Evolutionary conservation across 768 basidiomycete species (phyloP).

Genomic region (Filobasidium floriforme): DNA sequence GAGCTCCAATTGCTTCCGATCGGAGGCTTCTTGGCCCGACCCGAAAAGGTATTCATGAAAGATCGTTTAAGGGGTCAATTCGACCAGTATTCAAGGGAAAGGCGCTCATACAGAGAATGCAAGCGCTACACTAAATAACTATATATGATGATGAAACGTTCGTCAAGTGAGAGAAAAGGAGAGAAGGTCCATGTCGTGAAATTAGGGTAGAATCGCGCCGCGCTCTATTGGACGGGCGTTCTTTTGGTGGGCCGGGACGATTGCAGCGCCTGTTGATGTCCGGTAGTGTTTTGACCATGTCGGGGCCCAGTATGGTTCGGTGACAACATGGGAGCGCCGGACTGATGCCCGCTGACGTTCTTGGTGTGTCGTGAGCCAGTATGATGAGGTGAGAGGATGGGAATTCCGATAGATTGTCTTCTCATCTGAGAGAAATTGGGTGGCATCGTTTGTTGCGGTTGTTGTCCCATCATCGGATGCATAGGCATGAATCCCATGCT

Average conservation of each 20-base stretch:
- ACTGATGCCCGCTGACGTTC: background rate
- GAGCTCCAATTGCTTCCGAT: background rate
- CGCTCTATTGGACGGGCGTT: background rate
- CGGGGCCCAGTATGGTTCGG: no score
- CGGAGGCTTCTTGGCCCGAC: background rate
- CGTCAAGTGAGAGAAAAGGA: background rate
- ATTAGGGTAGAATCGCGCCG: background rate
- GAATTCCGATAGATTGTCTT: background rate
- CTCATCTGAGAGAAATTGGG: background rate
- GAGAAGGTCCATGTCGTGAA: background rate
- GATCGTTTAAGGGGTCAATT: background rate
- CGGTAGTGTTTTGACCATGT: no score
- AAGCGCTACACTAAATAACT: background rate
- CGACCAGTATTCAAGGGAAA: background rate
- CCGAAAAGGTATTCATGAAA: background rate
- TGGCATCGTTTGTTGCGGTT: background rate
- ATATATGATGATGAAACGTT: background rate
- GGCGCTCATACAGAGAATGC: background rate
- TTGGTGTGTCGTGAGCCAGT: background rate
- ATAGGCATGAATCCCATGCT: slow-evolving; percentile 3
- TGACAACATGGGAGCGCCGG: background rate
- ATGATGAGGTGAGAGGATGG: background rate
- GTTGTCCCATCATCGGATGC: background rate
- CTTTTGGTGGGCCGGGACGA: background rate
- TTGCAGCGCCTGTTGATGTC: no score